Evolutionary conservation across 2,329 filamentous ascomycete genomes (phyloP).

Genomic region (Clarireedia paspali): DNA sequence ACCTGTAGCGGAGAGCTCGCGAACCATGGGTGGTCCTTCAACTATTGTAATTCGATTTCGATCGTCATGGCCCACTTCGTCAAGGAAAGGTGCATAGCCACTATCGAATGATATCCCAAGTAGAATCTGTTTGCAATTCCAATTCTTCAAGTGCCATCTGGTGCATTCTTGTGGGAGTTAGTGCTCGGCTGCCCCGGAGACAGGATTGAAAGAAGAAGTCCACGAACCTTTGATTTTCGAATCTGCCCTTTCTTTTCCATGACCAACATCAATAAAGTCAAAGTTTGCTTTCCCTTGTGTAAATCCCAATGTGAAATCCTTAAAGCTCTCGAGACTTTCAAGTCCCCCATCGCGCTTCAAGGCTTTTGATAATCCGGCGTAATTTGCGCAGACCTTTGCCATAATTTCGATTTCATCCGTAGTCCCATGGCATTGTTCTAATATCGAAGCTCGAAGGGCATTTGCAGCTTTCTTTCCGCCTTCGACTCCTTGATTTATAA

Average conservation of each 20-base stretch:
- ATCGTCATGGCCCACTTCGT: constrained; percentile 43
- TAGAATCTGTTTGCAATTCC: constrained; percentile 54
- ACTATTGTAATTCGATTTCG: constrained; percentile 43
- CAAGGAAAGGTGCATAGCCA: constrained; percentile 51
- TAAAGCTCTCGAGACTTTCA: constrained; percentile 38
- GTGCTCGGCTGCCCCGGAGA: constrained; percentile 1
- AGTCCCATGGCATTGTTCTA: constrained; percentile 36
- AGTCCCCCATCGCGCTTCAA: constrained; percentile 42
- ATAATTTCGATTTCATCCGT: constrained; percentile 45
- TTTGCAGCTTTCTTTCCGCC: constrained; percentile 34
- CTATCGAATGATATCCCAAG: constrained; percentile 56
- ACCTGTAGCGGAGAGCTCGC: constrained; percentile 40
- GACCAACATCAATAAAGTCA: constrained; percentile 57
- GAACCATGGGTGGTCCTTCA: constrained; percentile 44
- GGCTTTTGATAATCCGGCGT: constrained; percentile 41
- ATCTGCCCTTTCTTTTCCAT: constrained; percentile 50
- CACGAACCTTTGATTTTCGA: constrained; percentile 51
- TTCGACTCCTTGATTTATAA: constrained; percentile 44
- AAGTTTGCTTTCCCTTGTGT: constrained; percentile 51
- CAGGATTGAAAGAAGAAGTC: neutral
- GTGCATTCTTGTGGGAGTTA: constrained; percentile 29
- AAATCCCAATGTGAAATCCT: constrained; percentile 52
- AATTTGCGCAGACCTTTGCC: constrained; percentile 48
- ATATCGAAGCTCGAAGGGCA: constrained; percentile 41
- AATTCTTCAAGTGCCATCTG: constrained; percentile 50